These are phyloP conservation scores for Ophiostoma angusticollis DNA, from an alignment of 2,329 filamentous ascomycete species.

Conservation along the genomic window DNA sequence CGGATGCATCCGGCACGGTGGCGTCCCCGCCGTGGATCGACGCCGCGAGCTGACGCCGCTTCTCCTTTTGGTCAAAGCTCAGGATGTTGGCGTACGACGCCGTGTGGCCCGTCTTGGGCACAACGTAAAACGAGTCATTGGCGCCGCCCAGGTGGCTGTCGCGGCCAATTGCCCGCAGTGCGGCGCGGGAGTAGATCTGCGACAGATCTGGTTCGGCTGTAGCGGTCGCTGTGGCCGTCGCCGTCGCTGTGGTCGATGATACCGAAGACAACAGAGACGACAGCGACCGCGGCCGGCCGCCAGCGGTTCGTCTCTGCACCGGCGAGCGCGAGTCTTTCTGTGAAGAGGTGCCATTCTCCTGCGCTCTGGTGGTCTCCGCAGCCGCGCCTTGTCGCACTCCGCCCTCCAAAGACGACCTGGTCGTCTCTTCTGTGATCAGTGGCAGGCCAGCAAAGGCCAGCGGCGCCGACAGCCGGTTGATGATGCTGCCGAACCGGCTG, in stretches of 20 bases:
- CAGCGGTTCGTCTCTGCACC: neutral
- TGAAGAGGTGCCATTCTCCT: too few species aligned
- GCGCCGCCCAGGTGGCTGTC: conserved; percentile 42
- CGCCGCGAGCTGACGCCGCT: conserved; percentile 39
- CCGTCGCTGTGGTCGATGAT: too few species aligned
- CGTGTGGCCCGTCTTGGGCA: conserved; percentile 81
- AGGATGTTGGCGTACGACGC: conserved; percentile 88
- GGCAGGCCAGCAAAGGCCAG: conserved; percentile 88
- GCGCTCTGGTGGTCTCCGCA: too few species aligned
- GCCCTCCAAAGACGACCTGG: neutral
- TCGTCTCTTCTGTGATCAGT: conserved; percentile 42
- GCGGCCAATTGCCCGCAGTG: conserved; percentile 64
- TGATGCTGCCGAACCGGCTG: conserved; percentile 75
- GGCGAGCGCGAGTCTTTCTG: too few species aligned
- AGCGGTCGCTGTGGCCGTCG: conserved; percentile 7
- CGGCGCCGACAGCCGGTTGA: conserved; percentile 79
- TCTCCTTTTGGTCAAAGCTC: conserved; percentile 54
- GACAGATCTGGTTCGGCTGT: conserved; percentile 59
- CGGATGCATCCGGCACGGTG: neutral
- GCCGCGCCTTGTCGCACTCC: too few species aligned
- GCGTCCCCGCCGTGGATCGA: conserved; percentile 32
- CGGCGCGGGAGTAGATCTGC: conserved; percentile 74
- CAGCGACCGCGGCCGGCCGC: conserved; percentile 4
- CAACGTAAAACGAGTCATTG: conserved; percentile 82
- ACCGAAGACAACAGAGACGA: conserved; percentile 18